Percentiles rank a stretch among this genome's conserved stretches.
These are phyloP conservation scores for Prunella vulgaris DNA, from an alignment of 257 asterid species.

Conservation along the genomic window DNA sequence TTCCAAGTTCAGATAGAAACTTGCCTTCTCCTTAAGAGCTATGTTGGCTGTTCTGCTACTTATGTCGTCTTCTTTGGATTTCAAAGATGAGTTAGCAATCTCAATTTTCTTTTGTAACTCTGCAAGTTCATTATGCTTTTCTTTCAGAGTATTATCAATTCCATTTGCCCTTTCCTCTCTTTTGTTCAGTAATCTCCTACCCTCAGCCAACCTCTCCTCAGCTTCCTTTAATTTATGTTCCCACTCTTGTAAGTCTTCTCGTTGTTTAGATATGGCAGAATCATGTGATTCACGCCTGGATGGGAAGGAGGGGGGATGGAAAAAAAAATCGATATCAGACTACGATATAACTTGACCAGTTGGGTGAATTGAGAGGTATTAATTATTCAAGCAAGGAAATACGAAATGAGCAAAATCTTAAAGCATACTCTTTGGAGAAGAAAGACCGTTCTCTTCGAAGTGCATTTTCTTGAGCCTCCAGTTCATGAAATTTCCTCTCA, in stretches of 20 bases:
- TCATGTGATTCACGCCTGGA: conserved; percentile 72
- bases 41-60: conserved; percentile 50
- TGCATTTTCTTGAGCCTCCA: conserved; percentile 71
- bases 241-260: conserved; percentile 91
- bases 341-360: conserved; percentile 2
- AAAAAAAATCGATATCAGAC: conserved; percentile 18
- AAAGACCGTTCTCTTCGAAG: conserved; percentile 73
- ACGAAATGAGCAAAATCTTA: neutral
- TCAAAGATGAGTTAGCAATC: conserved; percentile 49
- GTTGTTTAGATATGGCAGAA: conserved; percentile 57
- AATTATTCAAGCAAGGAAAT: conserved; percentile 10
- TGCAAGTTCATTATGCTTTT: conserved; percentile 70
- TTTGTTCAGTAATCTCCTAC: conserved; percentile 79
- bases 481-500: conserved; percentile 66
- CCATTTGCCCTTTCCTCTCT: conserved; percentile 91
- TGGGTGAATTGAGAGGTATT: neutral
- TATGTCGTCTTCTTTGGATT: conserved; percentile 74
- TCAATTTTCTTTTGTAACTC: conserved; percentile 66
- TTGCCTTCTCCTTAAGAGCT: conserved; percentile 67
- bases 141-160: conserved; percentile 60
- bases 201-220: conserved; percentile 84
- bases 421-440: conserved; percentile 65
- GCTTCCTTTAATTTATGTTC: conserved; percentile 73
- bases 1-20: conserved; percentile 21
- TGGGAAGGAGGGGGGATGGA: neutral